phyloP scores from a whole-genome alignment of 495 filamentous ascomycete species.

The Talaromyces adpressus region DNA sequence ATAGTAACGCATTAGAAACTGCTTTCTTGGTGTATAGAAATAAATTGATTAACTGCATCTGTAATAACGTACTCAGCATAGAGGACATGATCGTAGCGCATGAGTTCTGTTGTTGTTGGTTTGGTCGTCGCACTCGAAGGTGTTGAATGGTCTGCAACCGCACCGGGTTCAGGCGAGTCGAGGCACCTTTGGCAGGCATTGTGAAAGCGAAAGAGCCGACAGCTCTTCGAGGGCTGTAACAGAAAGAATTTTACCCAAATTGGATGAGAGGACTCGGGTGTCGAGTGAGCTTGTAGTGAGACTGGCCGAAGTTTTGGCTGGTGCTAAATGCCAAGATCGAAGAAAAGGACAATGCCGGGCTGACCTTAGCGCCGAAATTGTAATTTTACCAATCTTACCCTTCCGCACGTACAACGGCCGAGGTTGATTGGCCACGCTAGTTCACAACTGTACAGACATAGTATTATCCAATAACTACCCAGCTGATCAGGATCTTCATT shows the following conservation, averaged over 20 bases:
- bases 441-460: not conserved
- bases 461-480: no score
- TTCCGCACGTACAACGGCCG: not conserved
- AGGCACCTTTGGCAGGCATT: conserved; percentile 46
- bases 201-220: conserved; percentile 6
- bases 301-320: not conserved
- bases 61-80: conserved; percentile 68
- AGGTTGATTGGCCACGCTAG: not conserved
- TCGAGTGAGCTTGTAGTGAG: not conserved
- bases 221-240: not conserved
- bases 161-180: conserved; percentile 52
- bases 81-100: conserved; percentile 81
- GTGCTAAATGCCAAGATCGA: conserved; percentile 1
- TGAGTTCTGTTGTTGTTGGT: conserved; percentile 66
- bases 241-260: not conserved
- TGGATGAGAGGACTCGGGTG: not conserved
- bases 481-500: no score
- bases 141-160: conserved; percentile 81
- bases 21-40: not conserved
- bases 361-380: not conserved
- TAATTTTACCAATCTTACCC: not conserved
- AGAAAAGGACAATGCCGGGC: not conserved
- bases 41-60: not conserved
- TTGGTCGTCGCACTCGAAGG: conserved; percentile 78
- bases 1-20: conserved; percentile 9